Base-by-base conservation (phyloP, 768 basidiomycete genomes). In the Crepidotus variabilis region DNA sequence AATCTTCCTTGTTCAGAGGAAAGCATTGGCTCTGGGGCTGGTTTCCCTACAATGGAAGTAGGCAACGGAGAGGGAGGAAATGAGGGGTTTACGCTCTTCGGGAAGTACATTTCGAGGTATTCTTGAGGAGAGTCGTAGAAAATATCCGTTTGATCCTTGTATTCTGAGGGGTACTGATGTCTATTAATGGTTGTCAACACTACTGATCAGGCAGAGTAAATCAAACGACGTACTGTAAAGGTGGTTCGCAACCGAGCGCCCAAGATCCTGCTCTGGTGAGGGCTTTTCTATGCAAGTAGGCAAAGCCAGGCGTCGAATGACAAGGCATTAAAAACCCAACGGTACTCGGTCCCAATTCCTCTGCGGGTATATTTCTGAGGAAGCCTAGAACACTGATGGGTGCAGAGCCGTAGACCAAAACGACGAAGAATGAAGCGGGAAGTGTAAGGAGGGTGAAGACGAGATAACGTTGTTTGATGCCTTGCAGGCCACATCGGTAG, bases 261-360 rank as follows among this genome's bases (percentile, higher is more conserved):
- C 95, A 98, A 63, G 88, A 73, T 52, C 74, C 71, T 7, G 82
- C 82, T 11, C 74, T 66, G 20, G 81, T 83, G 8, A 92, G 77
- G 50, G 88, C 79, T 22, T 75, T 72, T 18, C 84, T 76, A 68
- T 98, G 97, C 7, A 98, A 67, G 69, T 94, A 88, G 1, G 93
- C 85, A 65, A 92, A 89, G 74, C 91, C 94, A 5, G 96, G 96
- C 1, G 91, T 92, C 20, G 95, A 97, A 72, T 99, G 96, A 60
- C 97, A 99, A 9, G 97, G 96, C 91, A 94, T 95, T 20, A 98
- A 71, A 63, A 93, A 86, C 0, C 91, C 93, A 20, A 96, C 72
- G 2, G 77, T 78, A 11, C 67, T 71, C 18, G 70, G 63, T 5
- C 61, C 60, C 22, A 88, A 72, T 18, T 85, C 74, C 7, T 74